Percentiles rank a stretch among this genome's conserved stretches.
phyloP scores from a whole-genome alignment of 2,329 filamentous ascomycete species.

The Ceratocystis ficicola region DNA sequence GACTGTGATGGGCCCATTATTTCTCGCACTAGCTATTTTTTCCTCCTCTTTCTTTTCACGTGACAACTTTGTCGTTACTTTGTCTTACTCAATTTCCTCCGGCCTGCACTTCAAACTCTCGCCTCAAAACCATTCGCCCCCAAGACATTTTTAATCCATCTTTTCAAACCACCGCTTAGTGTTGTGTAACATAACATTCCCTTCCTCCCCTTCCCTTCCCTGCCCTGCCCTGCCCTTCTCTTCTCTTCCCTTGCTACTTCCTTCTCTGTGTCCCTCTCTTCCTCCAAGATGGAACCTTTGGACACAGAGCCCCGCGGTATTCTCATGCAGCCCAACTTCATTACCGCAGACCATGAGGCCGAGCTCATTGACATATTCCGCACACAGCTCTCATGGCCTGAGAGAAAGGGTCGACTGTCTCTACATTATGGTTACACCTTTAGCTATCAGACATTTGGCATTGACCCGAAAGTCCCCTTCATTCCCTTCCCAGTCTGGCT shows the following conservation, averaged over 20 bases:
- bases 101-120: not conserved
- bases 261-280: not conserved
- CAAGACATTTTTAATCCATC: not conserved
- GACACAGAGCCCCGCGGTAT: conserved; percentile 30
- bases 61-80: not conserved
- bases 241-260: not conserved
- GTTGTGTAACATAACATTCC: not conserved
- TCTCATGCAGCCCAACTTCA: conserved; percentile 37
- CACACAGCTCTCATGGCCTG: conserved; percentile 37
- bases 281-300: conserved; percentile 26
- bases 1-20: not conserved
- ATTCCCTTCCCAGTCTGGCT: conserved; percentile 42
- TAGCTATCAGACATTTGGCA: conserved; percentile 46
- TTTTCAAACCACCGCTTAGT: not conserved
- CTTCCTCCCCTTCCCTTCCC: not conserved
- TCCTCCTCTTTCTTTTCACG: not conserved
- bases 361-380: conserved; percentile 35
- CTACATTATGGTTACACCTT: conserved; percentile 47
- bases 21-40: not conserved
- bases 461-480: conserved; percentile 39
- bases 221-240: not conserved
- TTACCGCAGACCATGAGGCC: conserved; percentile 35
- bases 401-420: conserved; percentile 33
- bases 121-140: not conserved
- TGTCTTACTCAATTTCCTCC: not conserved